phyloP scores from a whole-genome alignment of 2,329 filamentous ascomycete species.

The Tolypocladium guangdongense region DNA sequence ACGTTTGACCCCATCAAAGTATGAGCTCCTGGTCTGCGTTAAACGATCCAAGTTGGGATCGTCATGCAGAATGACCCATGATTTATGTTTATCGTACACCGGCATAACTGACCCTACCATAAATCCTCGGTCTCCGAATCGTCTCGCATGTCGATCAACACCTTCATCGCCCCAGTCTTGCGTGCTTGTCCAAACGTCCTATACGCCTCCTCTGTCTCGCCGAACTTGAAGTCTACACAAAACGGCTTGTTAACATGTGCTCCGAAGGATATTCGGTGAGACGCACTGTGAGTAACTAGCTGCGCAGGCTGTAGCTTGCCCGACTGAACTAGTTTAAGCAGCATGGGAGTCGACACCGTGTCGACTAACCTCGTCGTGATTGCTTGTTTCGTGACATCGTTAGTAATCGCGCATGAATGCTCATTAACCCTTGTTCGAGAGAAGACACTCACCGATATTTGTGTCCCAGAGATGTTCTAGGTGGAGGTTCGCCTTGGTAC shows the following conservation, averaged over 20 bases:
- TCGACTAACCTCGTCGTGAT: constrained; percentile 38
- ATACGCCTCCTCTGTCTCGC: constrained; percentile 32
- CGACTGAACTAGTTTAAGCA: constrained; percentile 32
- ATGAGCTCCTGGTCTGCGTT: no score
- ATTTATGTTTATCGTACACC: background rate
- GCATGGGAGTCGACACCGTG: constrained; percentile 34
- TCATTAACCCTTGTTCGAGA: no score
- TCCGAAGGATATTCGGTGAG: background rate
- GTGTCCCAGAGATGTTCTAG: constrained; percentile 43
- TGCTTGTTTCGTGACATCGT: constrained; percentile 11
- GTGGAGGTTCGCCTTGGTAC: constrained; percentile 37
- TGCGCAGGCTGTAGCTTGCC: constrained; percentile 28
- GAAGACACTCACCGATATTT: constrained; percentile 35
- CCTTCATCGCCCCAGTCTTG: constrained; percentile 31
- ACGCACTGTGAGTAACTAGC: constrained; percentile 34
- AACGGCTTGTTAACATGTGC: background rate
- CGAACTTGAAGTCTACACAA: constrained; percentile 26
- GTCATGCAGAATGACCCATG: no score
- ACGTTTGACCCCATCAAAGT: no score
- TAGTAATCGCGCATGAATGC: background rate
- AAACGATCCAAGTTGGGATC: no score
- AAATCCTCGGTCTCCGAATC: no score
- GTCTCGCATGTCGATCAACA: constrained; percentile 20
- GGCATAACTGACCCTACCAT: background rate
- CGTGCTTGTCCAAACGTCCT: constrained; percentile 29